phyloP scores from a whole-genome alignment of 2,329 filamentous ascomycete species.

The Pleoardoris graminearum region DNA sequence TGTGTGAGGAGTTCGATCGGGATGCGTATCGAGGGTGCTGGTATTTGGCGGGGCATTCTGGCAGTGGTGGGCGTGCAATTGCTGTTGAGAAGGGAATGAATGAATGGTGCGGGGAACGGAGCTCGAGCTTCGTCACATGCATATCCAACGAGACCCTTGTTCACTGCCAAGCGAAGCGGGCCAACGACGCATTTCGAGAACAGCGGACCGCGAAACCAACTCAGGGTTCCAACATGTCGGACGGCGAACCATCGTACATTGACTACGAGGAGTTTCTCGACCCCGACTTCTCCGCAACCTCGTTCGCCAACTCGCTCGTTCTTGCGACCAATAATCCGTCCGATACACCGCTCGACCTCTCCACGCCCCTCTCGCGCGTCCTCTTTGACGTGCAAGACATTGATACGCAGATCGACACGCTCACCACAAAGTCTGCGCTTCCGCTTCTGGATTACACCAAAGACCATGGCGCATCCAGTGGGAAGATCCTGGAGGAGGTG shows the following conservation, averaged over 20 bases:
- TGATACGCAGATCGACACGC: constrained; percentile 88
- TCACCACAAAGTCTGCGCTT: constrained; percentile 82
- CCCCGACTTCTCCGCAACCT: constrained; percentile 76
- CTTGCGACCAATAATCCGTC: constrained; percentile 88
- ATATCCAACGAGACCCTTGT: constrained; percentile 11
- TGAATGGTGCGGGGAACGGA: constrained; percentile 12
- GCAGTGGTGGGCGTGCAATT: constrained; percentile 9
- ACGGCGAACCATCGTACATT: constrained; percentile 77
- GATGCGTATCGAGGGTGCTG: constrained; percentile 52
- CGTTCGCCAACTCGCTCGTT: constrained; percentile 87
- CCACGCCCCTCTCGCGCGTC: constrained; percentile 88
- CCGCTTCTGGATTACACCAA: constrained; percentile 78
- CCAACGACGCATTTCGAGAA: constrained; percentile 1
- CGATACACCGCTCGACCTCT: constrained; percentile 88
- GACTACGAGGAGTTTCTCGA: constrained; percentile 92
- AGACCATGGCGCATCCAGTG: constrained; percentile 72
- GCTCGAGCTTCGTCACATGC: constrained; percentile 18
- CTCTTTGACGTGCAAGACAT: constrained; percentile 97
- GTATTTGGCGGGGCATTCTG: constrained; percentile 45
- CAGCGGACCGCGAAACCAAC: neutral
- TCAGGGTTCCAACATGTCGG: constrained; percentile 33
- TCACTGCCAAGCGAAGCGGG: constrained; percentile 1
- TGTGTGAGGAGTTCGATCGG: constrained; percentile 68
- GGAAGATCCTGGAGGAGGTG: constrained; percentile 72
- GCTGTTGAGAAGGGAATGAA: neutral